A percentile compares a stretch with the other conserved stretches of the same genome.
Evolutionary conservation across 129 eudicot genomes (phyloP).

Genomic region (Saposhnikovia divaricata): DNA sequence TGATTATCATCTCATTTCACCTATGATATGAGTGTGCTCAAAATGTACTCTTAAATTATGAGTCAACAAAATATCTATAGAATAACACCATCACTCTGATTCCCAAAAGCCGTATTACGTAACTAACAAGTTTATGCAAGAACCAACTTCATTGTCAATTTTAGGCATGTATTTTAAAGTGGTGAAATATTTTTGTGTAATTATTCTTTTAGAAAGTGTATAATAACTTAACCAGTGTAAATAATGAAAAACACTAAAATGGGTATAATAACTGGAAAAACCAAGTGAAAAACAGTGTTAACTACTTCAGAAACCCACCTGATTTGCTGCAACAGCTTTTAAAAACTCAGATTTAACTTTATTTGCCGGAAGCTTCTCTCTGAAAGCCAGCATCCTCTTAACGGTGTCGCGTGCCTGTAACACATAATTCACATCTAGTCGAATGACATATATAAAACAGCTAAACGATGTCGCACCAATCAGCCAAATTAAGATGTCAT

Average conservation of each 20-base stretch:
- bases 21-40: background rate
- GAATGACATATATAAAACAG: background rate
- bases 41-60: background rate
- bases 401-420: slow-evolving; percentile 44
- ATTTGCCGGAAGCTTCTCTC: slow-evolving; percentile 87
- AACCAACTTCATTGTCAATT: too few species aligned
- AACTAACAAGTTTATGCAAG: background rate
- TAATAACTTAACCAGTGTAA: too few species aligned
- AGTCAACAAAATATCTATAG: background rate
- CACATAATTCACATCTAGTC: slow-evolving; percentile 1
- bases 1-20: background rate
- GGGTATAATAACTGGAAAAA: background rate
- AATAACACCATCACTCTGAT: background rate
- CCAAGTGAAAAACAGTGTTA: background rate
- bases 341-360: slow-evolving; percentile 71
- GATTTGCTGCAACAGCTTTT: slow-evolving; percentile 73
- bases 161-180: too few species aligned
- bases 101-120: background rate
- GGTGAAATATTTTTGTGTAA: too few species aligned
- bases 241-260: background rate
- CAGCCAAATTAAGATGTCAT: background rate
- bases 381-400: slow-evolving; percentile 56
- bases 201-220: too few species aligned
- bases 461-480: background rate
- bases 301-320: slow-evolving; percentile 31